phyloP scores from a whole-genome alignment of 352 stramenopile genomes.

The Phytophthora cryptogea region DNA sequence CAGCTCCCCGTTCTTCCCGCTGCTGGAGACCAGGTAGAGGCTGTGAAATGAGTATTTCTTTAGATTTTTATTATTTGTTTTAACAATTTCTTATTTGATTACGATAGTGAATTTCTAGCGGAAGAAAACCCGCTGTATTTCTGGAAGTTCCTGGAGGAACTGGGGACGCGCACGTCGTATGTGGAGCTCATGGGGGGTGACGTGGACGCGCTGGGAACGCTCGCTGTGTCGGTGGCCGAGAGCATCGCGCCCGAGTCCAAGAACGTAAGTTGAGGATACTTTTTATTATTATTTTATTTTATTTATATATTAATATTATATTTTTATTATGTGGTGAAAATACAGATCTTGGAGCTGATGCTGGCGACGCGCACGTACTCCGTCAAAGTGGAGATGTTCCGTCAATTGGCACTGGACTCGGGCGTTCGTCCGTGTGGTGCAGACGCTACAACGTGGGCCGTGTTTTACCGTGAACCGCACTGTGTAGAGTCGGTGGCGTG shows the following conservation, averaged over 20 bases:
- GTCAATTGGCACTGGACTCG: constrained; percentile 80
- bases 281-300: constrained; percentile 13
- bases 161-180: constrained; percentile 38
- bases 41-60: neutral
- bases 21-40: constrained; percentile 63
- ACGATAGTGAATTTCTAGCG: constrained; percentile 70
- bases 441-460: constrained; percentile 62
- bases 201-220: constrained; percentile 50
- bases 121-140: constrained; percentile 81
- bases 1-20: constrained; percentile 56
- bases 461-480: constrained; percentile 69
- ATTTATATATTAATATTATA: neutral
- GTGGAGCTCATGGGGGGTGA: constrained; percentile 43
- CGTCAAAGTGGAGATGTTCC: constrained; percentile 84
- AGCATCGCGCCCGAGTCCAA: constrained; percentile 63
- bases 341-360: constrained; percentile 80
- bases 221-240: constrained; percentile 61
- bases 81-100: constrained; percentile 6
- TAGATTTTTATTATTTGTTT: constrained; percentile 3
- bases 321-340: constrained; percentile 10
- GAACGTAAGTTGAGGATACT: constrained; percentile 43
- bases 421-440: constrained; percentile 55
- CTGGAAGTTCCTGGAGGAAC: constrained; percentile 70
- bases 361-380: constrained; percentile 80
- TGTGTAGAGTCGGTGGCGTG: constrained; percentile 75